Conservation (phyloP, 495 filamentous ascomycete genomes). For the Daldinia childiae region DNA sequence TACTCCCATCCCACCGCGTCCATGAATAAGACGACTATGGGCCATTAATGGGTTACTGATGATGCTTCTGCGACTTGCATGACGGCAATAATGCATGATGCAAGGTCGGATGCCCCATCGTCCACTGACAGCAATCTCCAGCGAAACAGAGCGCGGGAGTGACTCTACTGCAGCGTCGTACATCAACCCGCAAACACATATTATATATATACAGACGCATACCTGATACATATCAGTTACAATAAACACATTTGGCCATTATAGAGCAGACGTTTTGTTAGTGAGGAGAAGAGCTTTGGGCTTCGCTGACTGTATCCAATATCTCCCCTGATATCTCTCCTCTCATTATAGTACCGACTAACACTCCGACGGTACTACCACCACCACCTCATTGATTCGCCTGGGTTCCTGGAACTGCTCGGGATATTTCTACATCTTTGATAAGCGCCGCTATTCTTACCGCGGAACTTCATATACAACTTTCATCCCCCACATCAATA, state of each 20-base stretch:
- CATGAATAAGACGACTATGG: neutral
- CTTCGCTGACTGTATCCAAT: conserved; percentile 36
- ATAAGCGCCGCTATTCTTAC: conserved; percentile 20
- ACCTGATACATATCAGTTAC: neutral
- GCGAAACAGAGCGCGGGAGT: conserved; percentile 12
- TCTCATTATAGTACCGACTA: conserved; percentile 6
- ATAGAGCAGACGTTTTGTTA: neutral
- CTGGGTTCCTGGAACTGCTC: neutral
- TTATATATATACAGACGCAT: neutral
- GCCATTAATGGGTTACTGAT: neutral
- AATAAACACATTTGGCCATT: conserved; percentile 8
- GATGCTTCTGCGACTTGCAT: conserved; percentile 27
- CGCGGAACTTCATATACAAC: neutral
- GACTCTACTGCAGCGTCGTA: conserved; percentile 6
- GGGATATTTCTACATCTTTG: conserved; percentile 24
- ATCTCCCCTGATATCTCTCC: neutral
- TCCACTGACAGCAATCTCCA: conserved; percentile 19
- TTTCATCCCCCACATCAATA: neutral
- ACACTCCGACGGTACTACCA: conserved; percentile 2
- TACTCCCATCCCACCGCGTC: neutral
- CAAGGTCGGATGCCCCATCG: conserved; percentile 40
- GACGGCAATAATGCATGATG: conserved; percentile 43
- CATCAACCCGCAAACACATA: conserved; percentile 4
- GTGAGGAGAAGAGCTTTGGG: neutral
- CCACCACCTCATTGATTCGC: neutral